These are phyloP conservation scores for Pestalotiopsis sp. DNA, from an alignment of 2,329 filamentous ascomycete species.

Conservation along the genomic window DNA sequence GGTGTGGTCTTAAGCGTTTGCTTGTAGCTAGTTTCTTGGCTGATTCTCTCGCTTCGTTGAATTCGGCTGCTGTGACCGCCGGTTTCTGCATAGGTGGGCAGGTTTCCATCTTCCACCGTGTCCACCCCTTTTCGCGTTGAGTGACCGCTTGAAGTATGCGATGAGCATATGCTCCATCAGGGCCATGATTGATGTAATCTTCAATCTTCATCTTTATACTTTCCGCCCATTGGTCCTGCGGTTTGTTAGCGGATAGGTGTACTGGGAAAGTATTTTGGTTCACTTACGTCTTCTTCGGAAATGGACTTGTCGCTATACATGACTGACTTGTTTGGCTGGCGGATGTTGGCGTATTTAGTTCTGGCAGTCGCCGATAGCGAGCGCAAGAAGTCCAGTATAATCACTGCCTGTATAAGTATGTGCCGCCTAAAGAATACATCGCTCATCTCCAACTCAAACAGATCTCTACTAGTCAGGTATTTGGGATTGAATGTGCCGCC, in stretches of 20 bases:
- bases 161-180: constrained; percentile 90
- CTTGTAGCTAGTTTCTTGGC: constrained; percentile 69
- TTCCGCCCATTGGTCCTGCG: constrained; percentile 78
- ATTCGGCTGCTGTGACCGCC: constrained; percentile 69
- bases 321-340: constrained; percentile 79
- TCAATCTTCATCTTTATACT: constrained; percentile 79
- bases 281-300: constrained; percentile 79
- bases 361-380: constrained; percentile 84
- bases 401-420: constrained; percentile 91
- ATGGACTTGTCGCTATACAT: constrained; percentile 77
- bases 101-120: constrained; percentile 94
- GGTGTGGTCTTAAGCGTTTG: constrained; percentile 69
- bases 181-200: constrained; percentile 77
- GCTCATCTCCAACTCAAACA: constrained; percentile 96
- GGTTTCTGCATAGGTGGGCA: constrained; percentile 85
- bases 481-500: constrained; percentile 90
- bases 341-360: constrained; percentile 71
- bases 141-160: constrained; percentile 97
- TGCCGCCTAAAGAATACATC: constrained; percentile 94
- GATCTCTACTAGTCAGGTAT: constrained; percentile 93
- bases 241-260: constrained; percentile 17
- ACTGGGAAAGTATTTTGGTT: background rate
- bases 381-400: constrained; percentile 93
- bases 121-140: constrained; percentile 97
- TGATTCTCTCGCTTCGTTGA: constrained; percentile 68